Evolutionary conservation across 1,139 yeast species (phyloP), one percentile per base, ranked within the genome.

Genomic region (Pneumocystis carinii): DNA sequence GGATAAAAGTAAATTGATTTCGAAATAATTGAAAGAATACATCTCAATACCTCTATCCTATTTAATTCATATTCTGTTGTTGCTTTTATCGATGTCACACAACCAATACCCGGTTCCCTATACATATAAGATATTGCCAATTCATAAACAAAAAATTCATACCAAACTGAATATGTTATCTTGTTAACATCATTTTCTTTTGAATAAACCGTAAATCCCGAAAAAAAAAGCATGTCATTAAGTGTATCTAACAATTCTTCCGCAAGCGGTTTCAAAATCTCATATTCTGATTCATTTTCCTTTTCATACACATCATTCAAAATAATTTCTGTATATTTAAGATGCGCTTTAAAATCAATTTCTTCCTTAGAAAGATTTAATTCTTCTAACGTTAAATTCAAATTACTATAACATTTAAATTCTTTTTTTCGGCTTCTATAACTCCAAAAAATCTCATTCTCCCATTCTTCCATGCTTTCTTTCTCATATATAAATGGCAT

Each of bases 91-190:
- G 86, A 82, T 0, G 76, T 70, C 8, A 75, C 71, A 66, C 79
- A 72, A 0, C 90, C 94, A 57, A 88, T 78, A 1, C 96, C 96
- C 0, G 87, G 83, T 69, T 87, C 94, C 95, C 95, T 87, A 1
- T 85, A 71, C n/a, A 68, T 61, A 53, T 68, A 65, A 19, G 64
- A 48, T 42, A 41, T 24, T 60, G 7, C 7, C 17, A 14, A 10
- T 37, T n/a, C 1, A 36, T 19, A 19, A 12, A 58, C 8, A 6
- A 8, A n/a, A 29, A 6, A 15, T 1, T 8, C 14, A 8, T 59
- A 57, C 59, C 70, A 68, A 48, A 66, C 67, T 7, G 67, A 59
- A 59, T 67, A 66, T 14, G 63, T 65, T 12, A 67, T 67, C 58
- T 66, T 65, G 6, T 66, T 61, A 19, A 63, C 59, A 24, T 55